Evolutionary conservation across 2,329 filamentous ascomycete genomes (phyloP), one percentile per base, ranked within the genome.

Genomic region (Diaporthe vexans): DNA sequence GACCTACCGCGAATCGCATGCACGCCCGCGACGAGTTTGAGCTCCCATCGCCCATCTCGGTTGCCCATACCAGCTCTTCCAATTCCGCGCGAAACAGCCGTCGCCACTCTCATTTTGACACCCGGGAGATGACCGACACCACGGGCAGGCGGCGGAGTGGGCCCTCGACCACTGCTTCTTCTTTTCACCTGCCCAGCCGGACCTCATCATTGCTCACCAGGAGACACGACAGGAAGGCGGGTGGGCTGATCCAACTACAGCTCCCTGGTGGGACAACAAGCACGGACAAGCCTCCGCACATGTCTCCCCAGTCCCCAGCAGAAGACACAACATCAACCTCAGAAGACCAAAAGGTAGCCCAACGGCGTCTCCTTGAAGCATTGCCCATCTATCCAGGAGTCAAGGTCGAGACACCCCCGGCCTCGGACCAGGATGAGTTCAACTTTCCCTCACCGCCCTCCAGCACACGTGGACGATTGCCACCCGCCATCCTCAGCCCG

Each of bases 1-100:
- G 88, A 59, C 90, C 90, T 35, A 90, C 83, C 72, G 85, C 88
- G 33, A 56, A 43, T 56, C 70, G 70, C 70, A 91, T 91, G 90
- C 81, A 86, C 61, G 89, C 90, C n/a, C 85, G 90, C 63, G 86
- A 90, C 63, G 88, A 88, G 78, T 9, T 61, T 76, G 21, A 75
- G 65, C 26, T 72, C 48, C 40, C 68, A 10, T 59, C 71, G 19
- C 56, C 71, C 21, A 61, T 59, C 10, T 73, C 74, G 13, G 37
- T 61, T 57, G 72, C 52, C 43, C 68, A 37, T 6, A 65, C 61
- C 61, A 71, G 58, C 69, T 70, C 74, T 10, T 74, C 74, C 13
- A n/a, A 43, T n/a, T 76, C 74, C 21, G 59, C 48, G 2, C 57
- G 68, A 17, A 48, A 68, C 33, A 74, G 72, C 69, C 63, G 65